Percentiles rank a stretch among this genome's conserved stretches.
phyloP scores from a whole-genome alignment of 2,329 filamentous ascomycete genomes.

The Ophiosphaerella herpotricha region DNA sequence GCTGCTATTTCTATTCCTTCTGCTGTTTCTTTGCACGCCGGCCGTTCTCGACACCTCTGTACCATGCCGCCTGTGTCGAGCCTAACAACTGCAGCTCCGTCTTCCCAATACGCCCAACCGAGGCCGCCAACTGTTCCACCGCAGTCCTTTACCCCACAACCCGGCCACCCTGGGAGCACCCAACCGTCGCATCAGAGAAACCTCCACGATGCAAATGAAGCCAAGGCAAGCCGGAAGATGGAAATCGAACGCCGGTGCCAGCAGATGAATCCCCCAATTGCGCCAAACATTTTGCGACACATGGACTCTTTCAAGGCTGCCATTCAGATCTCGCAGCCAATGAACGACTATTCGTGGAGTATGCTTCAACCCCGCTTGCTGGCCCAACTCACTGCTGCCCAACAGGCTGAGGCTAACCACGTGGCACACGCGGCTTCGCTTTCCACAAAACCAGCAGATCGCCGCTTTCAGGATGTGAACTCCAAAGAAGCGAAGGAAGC shows the following conservation, averaged over 20 bases:
- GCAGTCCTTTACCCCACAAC: constrained; percentile 38
- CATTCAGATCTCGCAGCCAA: constrained; percentile 68
- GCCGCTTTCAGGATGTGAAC: constrained; percentile 54
- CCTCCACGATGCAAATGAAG: constrained; percentile 64
- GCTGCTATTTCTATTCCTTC: constrained; percentile 14
- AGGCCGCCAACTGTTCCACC: constrained; percentile 42
- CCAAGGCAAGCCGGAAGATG: constrained; percentile 66
- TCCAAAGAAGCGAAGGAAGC: constrained; percentile 61
- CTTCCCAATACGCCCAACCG: constrained; percentile 32
- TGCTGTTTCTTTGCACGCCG: constrained; percentile 15
- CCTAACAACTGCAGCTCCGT: constrained; percentile 39
- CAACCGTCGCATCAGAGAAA: constrained; percentile 54
- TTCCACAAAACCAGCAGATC: constrained; percentile 54
- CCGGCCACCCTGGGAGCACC: constrained; percentile 23
- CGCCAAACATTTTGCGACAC: constrained; percentile 65
- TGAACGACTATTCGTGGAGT: constrained; percentile 73
- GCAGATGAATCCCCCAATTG: constrained; percentile 68
- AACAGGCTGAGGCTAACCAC: constrained; percentile 58
- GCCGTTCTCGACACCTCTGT: constrained; percentile 21
- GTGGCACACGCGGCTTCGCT: constrained; percentile 54
- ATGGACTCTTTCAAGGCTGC: constrained; percentile 77
- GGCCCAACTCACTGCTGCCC: constrained; percentile 67
- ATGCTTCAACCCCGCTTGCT: constrained; percentile 69
- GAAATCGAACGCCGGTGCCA: constrained; percentile 75
- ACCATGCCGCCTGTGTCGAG: constrained; percentile 26